Evolutionary conservation across 106 monocot species (phyloP), one percentile per base, ranked within the genome.

Genomic region (Dendrobium nobile): DNA sequence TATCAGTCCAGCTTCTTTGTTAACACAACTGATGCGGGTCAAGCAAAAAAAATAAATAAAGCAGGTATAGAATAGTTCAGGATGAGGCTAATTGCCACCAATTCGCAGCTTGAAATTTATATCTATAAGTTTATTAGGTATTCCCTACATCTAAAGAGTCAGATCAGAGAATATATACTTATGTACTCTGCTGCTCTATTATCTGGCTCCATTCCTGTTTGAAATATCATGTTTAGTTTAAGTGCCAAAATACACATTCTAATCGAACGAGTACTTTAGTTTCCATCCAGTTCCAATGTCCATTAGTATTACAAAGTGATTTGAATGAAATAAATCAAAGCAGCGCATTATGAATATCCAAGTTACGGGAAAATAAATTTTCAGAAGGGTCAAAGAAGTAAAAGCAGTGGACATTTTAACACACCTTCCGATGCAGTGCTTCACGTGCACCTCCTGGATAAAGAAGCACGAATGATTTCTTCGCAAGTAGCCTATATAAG

Each of bases 371-470:
- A 43, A 44, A 7, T 6, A 20, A 41, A 41, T 74, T 28, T 41
- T 76, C 6, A 76, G 51, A 26, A 76, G 26, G 2, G 4, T 16
- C 70, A 70, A 65, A 54, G 22, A 45, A 44, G 33, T 33, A 44
- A 22, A 58, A 67, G 58, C 24, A n/a, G 28, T 51, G 11, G 33
- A 37, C 37, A 70, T 70, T 70, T 33, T 73, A 84, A 18, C 77
- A 54, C 64, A 99, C 98, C 98, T 95, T 98, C 61, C 88, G 85
- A 87, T 99, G 98, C 61, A 93, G 79, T 73, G 98, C 95, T 85
- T 99, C 98, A 15, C 95, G 92, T 41, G 88, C 92, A 59, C 98
- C 98, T 18, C 98, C 98, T 43, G 98, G 98, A 81, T 95, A 99
- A 47, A 99, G 94, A 82, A 98, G 92, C 82, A 99, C 91, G 87